These are phyloP conservation scores for Abortiporus biennis DNA, from an alignment of 1,284 basidiomycete genomes.

Conservation along the genomic window DNA sequence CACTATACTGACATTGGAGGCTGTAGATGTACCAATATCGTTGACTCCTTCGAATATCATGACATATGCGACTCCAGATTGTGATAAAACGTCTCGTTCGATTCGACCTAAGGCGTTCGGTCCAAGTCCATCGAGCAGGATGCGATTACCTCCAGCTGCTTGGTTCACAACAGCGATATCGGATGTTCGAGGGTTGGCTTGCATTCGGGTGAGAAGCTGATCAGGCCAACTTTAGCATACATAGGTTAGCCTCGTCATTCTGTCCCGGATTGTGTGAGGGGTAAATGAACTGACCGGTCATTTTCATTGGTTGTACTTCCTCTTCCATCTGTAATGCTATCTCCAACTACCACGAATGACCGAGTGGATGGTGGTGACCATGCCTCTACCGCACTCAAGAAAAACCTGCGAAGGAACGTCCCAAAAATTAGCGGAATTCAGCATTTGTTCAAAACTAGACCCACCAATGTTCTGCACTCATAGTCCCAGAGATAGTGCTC, in stretches of 20 bases:
- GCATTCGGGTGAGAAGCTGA: conserved; percentile 35
- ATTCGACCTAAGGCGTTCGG: conserved; percentile 41
- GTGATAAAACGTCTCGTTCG: conserved; percentile 43
- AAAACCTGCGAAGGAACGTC: conserved; percentile 29
- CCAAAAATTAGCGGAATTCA: too few species aligned
- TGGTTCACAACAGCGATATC: conserved; percentile 41
- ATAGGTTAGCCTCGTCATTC: too few species aligned
- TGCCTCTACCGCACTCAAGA: conserved; percentile 37
- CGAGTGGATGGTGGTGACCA: conserved; percentile 26
- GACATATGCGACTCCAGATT: conserved; percentile 35
- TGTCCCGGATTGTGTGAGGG: too few species aligned
- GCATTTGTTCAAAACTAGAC: too few species aligned
- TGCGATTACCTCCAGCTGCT: conserved; percentile 45
- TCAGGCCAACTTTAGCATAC: too few species aligned
- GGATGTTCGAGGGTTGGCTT: conserved; percentile 25
- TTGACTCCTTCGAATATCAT: conserved; percentile 51
- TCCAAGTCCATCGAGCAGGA: conserved; percentile 42
- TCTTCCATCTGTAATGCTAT: conserved; percentile 45
- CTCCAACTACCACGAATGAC: conserved; percentile 39
- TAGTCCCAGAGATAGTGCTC: conserved; percentile 26
- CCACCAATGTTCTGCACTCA: conserved; percentile 39
- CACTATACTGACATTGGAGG: conserved; percentile 25
- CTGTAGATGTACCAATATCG: conserved; percentile 39
- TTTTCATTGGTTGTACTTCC: conserved; percentile 42
- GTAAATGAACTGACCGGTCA: conserved; percentile 25